Percentiles rank a stretch among this genome's conserved stretches.
phyloP scores from a whole-genome alignment of 1,139 yeast species.

The Saccharomyces pastorianus region DNA sequence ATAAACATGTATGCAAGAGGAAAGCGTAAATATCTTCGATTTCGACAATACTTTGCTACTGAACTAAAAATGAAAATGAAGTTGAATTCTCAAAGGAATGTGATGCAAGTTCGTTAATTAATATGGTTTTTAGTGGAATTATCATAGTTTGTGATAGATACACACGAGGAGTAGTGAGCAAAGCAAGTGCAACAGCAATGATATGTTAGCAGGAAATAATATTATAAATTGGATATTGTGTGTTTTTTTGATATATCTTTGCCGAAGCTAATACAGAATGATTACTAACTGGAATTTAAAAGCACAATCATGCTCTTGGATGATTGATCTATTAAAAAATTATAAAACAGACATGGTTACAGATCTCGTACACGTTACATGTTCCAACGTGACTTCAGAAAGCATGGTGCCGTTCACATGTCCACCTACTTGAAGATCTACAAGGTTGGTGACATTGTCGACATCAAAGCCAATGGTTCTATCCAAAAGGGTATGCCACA shows the following conservation, averaged over 20 bases:
- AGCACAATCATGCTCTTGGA: neutral
- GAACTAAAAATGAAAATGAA: neutral
- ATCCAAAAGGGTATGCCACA: conserved; percentile 99
- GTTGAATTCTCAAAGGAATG: neutral
- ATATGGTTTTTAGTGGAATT: neutral
- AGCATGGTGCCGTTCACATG: conserved; percentile 91
- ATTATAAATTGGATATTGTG: neutral
- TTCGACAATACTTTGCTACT: neutral
- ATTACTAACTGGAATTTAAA: neutral
- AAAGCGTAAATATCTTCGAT: neutral
- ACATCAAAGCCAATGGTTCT: conserved; percentile 98
- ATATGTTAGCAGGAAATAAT: neutral
- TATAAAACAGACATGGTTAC: conserved; percentile 78
- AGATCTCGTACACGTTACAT: conserved; percentile 99
- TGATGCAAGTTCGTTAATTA: neutral
- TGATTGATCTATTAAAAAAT: neutral
- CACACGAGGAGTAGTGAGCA: neutral
- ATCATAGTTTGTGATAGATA: neutral
- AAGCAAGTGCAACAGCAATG: neutral
- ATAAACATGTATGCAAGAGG: neutral
- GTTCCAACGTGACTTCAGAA: conserved; percentile 99
- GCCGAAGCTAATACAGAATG: neutral
- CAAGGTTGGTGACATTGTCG: conserved; percentile 99
- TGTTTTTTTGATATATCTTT: neutral
- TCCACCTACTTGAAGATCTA: conserved; percentile 95